Conservation (phyloP, 148 eudicot genomes). For the Fagopyrum esculentum region DNA sequence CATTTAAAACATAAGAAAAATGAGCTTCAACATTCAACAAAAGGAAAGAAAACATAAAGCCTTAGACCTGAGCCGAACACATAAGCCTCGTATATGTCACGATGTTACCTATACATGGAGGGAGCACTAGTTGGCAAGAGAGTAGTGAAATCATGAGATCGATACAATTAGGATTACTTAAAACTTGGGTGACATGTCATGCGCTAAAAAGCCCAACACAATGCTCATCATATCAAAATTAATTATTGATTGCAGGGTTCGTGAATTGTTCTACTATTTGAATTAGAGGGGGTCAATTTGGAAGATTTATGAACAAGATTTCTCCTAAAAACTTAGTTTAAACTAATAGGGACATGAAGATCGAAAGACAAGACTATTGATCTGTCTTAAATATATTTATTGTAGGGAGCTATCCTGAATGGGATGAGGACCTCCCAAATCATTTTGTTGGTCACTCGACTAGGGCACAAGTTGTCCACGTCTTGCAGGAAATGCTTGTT, state of each 20-base stretch:
- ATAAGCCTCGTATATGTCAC: too few species aligned
- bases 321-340: not conserved
- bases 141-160: not conserved
- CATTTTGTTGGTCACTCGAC: constrained; percentile 97
- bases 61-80: too few species aligned
- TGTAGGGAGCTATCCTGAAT: constrained; percentile 72
- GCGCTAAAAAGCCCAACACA: too few species aligned
- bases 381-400: not conserved
- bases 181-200: too few species aligned
- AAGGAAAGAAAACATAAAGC: not conserved
- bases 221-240: not conserved
- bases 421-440: constrained; percentile 95
- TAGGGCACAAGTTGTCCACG: constrained; percentile 80
- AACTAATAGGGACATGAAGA: not conserved
- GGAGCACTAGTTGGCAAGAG: constrained; percentile 16
- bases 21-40: not conserved
- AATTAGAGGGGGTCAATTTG: constrained; percentile 82
- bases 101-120: constrained; percentile 16
- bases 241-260: constrained; percentile 46
- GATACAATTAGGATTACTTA: not conserved
- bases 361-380: not conserved
- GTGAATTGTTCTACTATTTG: constrained; percentile 90
- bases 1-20: constrained; percentile 1
- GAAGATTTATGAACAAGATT: constrained; percentile 79
- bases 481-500: constrained; percentile 23